phyloP scores from a whole-genome alignment of 2,329 filamentous ascomycete species.

The Exutisphaerella laricina region DNA sequence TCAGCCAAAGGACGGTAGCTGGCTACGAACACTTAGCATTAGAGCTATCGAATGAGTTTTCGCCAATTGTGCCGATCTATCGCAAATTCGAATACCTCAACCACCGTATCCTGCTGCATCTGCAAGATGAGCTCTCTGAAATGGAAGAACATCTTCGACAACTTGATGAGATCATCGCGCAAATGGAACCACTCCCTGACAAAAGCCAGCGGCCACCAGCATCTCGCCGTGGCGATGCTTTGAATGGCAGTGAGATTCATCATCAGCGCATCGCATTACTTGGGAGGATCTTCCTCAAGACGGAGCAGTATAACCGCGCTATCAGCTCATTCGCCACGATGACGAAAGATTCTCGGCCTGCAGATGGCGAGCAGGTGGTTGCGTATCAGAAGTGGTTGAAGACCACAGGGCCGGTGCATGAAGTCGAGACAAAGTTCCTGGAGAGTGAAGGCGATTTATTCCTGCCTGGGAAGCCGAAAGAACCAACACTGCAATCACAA shows the following conservation, averaged over 20 bases:
- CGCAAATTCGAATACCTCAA: slow-evolving; percentile 76
- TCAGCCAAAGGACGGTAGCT: slow-evolving; percentile 30
- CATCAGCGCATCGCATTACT: slow-evolving; percentile 57
- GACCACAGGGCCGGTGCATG: slow-evolving; percentile 50
- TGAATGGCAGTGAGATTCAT: slow-evolving; percentile 53
- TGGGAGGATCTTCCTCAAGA: slow-evolving; percentile 58
- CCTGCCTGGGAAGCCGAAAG: slow-evolving; percentile 20
- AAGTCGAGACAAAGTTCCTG: slow-evolving; percentile 57
- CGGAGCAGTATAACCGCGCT: slow-evolving; percentile 62
- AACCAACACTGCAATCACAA: not conserved
- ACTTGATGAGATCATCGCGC: slow-evolving; percentile 57
- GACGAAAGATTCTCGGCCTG: slow-evolving; percentile 47
- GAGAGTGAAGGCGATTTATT: slow-evolving; percentile 52
- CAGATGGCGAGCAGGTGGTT: slow-evolving; percentile 48
- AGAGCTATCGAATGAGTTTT: slow-evolving; percentile 39
- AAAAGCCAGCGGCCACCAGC: slow-evolving; percentile 42
- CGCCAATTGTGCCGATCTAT: slow-evolving; percentile 57
- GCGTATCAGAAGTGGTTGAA: slow-evolving; percentile 54
- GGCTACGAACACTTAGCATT: slow-evolving; percentile 61
- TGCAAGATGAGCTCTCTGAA: slow-evolving; percentile 79
- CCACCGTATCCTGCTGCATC: slow-evolving; percentile 71
- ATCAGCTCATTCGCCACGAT: slow-evolving; percentile 54
- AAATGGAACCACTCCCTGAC: slow-evolving; percentile 26
- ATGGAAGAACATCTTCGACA: slow-evolving; percentile 70
- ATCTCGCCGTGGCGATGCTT: slow-evolving; percentile 54